Evolutionary conservation across 352 stramenopile genomes (phyloP), one percentile per base, ranked within the genome.

Genomic region (Pythium plurisporium): DNA sequence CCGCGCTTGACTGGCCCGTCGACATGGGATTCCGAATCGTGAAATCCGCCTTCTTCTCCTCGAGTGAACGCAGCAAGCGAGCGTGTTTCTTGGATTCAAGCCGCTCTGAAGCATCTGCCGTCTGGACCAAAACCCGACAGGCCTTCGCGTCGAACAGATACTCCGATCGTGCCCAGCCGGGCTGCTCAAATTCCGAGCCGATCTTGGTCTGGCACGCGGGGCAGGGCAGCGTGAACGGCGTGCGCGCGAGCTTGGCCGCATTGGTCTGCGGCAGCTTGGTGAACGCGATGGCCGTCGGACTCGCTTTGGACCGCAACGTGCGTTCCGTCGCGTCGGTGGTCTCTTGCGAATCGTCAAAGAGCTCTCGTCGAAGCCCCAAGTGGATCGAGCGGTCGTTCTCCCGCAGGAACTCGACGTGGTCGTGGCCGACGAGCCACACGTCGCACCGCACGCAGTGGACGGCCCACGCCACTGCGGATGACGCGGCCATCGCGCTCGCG

Each of bases 151-250:
- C 65, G 19, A 91, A 60, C 11, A 86, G 47, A 40, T 79, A 70
- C 60, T 74, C 58, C 4, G 67, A 9, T 19, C 29, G 22, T 0
- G 15, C 2, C 58, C 64, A 67, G 17, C 69, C 67, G 0, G 55
- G 38, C n/a, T 82, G 41, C 9, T 76, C 64, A 12, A 79, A 46
- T 38, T 86, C 68, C 14, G 67, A 76, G 29, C 67, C 77, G 0
- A 89, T 49, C 42, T 89, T 88, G 11, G 40, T 30, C 23, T 76
- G 55, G 30, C 82, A 92, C 2, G 44, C 51, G 12, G 55, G 23
- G 43, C 82, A 91, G 26, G 60, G 65, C 14, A 91, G 26, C 67
- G 79, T 76, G 55, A 79, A 91, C 7, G 79, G 68, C 22, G 47
- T 12, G 14, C 64, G 68, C 48, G 85, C 84, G 17, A 60, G 51